These are phyloP conservation scores for Phyllosticta ampelicida DNA, from an alignment of 2,329 filamentous ascomycete species.

Conservation along the genomic window DNA sequence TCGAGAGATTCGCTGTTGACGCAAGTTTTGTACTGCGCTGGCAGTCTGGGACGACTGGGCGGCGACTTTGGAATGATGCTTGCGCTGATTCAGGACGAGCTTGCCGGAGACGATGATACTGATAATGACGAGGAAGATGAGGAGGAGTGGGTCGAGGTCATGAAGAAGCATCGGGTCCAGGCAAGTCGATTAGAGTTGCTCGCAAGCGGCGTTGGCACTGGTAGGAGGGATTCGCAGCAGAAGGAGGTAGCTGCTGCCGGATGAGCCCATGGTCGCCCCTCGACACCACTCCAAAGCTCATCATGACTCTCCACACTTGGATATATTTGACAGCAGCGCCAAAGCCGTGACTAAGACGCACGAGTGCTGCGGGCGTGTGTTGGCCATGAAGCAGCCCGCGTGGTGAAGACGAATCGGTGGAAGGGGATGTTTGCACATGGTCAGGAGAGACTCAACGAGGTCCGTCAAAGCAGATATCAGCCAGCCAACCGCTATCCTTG, in stretches of 20 bases:
- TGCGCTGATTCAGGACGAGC: constrained; percentile 48
- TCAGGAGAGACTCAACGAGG: neutral
- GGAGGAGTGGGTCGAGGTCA: constrained; percentile 76
- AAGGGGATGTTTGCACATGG: neutral
- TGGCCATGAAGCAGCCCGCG: neutral
- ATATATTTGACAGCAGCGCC: neutral
- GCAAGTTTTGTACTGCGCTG: constrained; percentile 86
- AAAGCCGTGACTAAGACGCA: neutral
- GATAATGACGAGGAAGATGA: constrained; percentile 26
- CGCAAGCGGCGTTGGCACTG: constrained; percentile 32
- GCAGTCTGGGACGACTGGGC: constrained; percentile 78
- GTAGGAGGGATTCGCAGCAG: constrained; percentile 12
- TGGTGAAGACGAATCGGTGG: neutral
- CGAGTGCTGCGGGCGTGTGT: neutral
- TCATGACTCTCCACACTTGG: neutral
- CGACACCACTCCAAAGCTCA: neutral
- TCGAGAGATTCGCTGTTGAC: constrained; percentile 81
- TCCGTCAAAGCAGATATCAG: neutral
- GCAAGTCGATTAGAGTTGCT: constrained; percentile 61
- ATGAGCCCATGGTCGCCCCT: neutral
- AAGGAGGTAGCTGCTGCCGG: neutral
- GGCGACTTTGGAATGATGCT: constrained; percentile 89
- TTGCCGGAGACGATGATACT: constrained; percentile 36
- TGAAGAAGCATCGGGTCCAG: constrained; percentile 76
- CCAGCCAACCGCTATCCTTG: neutral